These are phyloP conservation scores for Nitzschia putrida DNA, from an alignment of 108 stramenopile genomes.

Conservation along the genomic window DNA sequence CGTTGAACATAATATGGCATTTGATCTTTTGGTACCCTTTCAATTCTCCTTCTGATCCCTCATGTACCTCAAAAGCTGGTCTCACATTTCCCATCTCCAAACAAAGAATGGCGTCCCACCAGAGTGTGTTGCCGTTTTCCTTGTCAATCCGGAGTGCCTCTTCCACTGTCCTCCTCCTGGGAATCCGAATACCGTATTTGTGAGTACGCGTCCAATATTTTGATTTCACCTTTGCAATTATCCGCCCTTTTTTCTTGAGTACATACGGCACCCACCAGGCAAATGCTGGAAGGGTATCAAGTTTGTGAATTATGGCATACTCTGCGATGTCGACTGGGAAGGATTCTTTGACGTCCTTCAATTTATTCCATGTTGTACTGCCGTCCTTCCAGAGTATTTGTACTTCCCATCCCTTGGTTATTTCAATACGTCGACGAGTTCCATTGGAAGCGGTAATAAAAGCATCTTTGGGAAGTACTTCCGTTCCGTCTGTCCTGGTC, in stretches of 20 bases:
- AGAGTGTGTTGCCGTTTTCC: constrained; percentile 41
- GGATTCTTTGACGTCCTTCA: constrained; percentile 42
- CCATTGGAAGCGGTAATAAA: background rate
- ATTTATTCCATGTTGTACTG: constrained; percentile 22
- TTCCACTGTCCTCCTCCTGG: constrained; percentile 30
- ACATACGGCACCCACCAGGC: constrained; percentile 45
- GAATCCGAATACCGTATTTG: constrained; percentile 48
- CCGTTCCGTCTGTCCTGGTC: background rate
- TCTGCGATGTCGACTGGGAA: constrained; percentile 43
- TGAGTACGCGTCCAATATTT: constrained; percentile 48
- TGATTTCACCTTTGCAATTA: constrained; percentile 40
- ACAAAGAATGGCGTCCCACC: constrained; percentile 41
- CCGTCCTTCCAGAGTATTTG: constrained; percentile 42
- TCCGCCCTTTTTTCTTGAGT: constrained; percentile 24
- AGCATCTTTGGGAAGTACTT: background rate
- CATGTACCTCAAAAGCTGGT: constrained; percentile 41
- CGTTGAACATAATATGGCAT: constrained; percentile 47
- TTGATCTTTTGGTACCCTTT: constrained; percentile 40
- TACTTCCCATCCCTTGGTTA: constrained; percentile 60
- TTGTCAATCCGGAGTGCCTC: constrained; percentile 41
- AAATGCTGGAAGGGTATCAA: constrained; percentile 48
- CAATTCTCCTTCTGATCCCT: constrained; percentile 23
- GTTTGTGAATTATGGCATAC: constrained; percentile 22
- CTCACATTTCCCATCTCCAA: constrained; percentile 51
- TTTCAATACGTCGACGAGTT: constrained; percentile 18